Conservation (phyloP, 2,329 filamentous ascomycete species). For the Paracoccidioides lutzii region DNA sequence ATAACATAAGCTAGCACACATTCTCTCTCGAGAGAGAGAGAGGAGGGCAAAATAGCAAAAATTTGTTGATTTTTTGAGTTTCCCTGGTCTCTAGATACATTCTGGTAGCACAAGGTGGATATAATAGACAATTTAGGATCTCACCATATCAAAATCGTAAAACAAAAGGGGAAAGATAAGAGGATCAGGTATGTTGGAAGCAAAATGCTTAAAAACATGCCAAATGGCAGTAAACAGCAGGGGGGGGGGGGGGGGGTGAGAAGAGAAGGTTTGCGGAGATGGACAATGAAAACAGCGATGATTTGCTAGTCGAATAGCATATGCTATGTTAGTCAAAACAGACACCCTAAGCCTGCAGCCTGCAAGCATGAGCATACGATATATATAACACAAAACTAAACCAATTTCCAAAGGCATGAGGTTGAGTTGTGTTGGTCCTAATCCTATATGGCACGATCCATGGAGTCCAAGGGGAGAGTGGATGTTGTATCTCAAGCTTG, state of each 20-base stretch:
- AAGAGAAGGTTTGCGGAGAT: too few species aligned
- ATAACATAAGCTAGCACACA: too few species aligned
- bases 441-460: background rate
- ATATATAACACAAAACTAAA: background rate
- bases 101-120: background rate
- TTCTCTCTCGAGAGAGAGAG: background rate
- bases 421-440: background rate
- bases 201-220: background rate
- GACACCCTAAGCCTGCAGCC: background rate
- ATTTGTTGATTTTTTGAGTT: background rate
- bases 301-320: too few species aligned
- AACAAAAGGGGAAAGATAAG: background rate
- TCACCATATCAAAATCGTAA: background rate
- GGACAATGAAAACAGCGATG: background rate
- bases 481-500: background rate
- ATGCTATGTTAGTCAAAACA: background rate
- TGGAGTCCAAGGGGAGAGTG: background rate
- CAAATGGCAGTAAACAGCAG: background rate
- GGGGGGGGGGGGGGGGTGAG: background rate
- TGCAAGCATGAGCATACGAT: background rate
- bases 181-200: background rate
- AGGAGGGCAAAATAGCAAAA: background rate
- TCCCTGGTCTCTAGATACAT: background rate
- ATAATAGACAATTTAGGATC: background rate
- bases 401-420: background rate